Evolutionary conservation across 257 asterid genomes (phyloP).

Genomic region (Eustoma russellianum): DNA sequence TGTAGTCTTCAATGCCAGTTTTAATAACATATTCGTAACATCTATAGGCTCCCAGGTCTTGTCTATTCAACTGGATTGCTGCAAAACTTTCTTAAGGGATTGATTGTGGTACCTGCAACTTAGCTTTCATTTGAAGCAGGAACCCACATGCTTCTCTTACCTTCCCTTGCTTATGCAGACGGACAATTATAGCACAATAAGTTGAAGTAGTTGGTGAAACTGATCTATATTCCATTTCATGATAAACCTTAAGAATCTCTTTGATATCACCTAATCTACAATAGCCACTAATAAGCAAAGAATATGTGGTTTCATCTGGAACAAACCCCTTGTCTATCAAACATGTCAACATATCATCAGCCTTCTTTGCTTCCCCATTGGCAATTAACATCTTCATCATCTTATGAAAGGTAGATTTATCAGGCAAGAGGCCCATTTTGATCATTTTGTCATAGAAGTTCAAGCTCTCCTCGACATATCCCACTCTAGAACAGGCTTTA

Average conservation of each 20-base stretch:
- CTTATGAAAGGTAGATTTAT: constrained; percentile 33
- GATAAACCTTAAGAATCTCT: constrained; percentile 40
- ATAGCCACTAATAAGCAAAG: constrained; percentile 54
- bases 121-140: constrained; percentile 30
- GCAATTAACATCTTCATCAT: constrained; percentile 46
- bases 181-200: constrained; percentile 26
- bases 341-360: constrained; percentile 49
- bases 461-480: constrained; percentile 47
- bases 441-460: constrained; percentile 45
- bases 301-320: constrained; percentile 41
- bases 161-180: constrained; percentile 43
- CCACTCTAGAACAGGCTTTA: constrained; percentile 40
- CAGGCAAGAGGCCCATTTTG: constrained; percentile 36
- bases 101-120: constrained; percentile 23
- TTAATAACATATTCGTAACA: not conserved
- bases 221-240: constrained; percentile 64
- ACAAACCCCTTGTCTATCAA: constrained; percentile 51
- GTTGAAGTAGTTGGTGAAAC: constrained; percentile 29
- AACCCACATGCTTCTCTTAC: constrained; percentile 46
- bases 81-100: constrained; percentile 26
- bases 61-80: constrained; percentile 27
- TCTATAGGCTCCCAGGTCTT: constrained; percentile 15
- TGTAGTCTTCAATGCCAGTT: not conserved
- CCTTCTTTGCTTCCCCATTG: constrained; percentile 39
- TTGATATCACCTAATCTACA: constrained; percentile 37